A percentile compares a stretch with the other conserved stretches of the same genome.
phyloP scores from a whole-genome alignment of 108 stramenopile species.

The Chaetoceros muelleri region DNA sequence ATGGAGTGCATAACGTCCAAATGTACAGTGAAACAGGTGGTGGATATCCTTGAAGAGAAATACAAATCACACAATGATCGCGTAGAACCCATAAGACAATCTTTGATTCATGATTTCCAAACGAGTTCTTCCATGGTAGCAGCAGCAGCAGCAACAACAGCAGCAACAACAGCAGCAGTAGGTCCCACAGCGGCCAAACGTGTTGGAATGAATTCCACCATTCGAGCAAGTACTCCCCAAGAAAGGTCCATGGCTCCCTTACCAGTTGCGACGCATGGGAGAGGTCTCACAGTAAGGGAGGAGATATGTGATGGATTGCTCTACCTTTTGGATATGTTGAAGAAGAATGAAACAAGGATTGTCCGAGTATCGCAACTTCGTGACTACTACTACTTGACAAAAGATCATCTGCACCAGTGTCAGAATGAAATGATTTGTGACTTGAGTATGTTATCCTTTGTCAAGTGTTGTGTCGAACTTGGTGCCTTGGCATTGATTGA shows the following conservation, averaged over 20 bases:
- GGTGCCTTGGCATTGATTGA: conserved; percentile 59
- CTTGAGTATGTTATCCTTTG: conserved; percentile 52
- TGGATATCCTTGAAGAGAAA: conserved; percentile 9
- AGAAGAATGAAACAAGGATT: conserved; percentile 5
- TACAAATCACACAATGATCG: conserved; percentile 29
- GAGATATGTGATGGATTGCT: conserved; percentile 33
- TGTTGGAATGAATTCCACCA: conserved; percentile 17
- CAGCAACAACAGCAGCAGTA: conserved; percentile 10
- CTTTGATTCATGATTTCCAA: too few species aligned
- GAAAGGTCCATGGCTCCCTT: conserved; percentile 35
- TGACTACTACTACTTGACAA: conserved; percentile 7
- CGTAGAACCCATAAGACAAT: too few species aligned
- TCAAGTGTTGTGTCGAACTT: conserved; percentile 60
- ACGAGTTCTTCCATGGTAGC: conserved; percentile 8
- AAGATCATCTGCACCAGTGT: conserved; percentile 1
- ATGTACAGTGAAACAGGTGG: not conserved
- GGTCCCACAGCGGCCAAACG: conserved; percentile 33
- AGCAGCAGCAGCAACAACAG: not conserved
- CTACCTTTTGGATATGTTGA: conserved; percentile 13
- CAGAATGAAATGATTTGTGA: conserved; percentile 34
- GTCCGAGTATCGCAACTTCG: conserved; percentile 18
- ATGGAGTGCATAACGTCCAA: conserved; percentile 1
- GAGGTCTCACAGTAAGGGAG: conserved; percentile 42
- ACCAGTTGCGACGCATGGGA: conserved; percentile 13
- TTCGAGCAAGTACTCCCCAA: conserved; percentile 45